Percentiles rank a stretch among this genome's conserved stretches.
phyloP scores from a whole-genome alignment of 371 early-diverging fungal genomes.

The Vairimorpha ceranae region DNA sequence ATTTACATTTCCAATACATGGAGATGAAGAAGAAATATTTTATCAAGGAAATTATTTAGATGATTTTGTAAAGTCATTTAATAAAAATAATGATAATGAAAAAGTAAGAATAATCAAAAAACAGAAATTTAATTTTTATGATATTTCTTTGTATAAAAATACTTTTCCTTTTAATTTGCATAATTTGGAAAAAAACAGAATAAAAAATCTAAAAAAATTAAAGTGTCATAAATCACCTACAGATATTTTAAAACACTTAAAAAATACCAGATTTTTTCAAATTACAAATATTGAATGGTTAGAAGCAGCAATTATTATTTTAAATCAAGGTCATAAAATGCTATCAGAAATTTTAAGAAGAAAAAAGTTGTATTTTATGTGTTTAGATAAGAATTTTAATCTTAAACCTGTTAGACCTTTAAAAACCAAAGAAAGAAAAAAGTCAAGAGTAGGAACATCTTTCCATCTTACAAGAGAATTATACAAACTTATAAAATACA shows the following conservation, averaged over 20 bases:
- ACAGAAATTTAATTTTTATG: not conserved
- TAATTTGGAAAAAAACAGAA: not conserved
- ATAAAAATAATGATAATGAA: not conserved
- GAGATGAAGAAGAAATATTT: conserved; percentile 75
- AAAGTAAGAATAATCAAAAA: not conserved
- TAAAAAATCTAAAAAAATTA: not conserved
- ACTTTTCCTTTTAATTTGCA: not conserved
- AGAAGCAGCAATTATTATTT: conserved; percentile 88
- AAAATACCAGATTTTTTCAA: conserved; percentile 92
- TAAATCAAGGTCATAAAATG: conserved; percentile 95
- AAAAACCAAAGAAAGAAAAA: conserved; percentile 97
- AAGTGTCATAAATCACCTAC: not conserved
- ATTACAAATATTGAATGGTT: conserved; percentile 93
- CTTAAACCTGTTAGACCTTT: conserved; percentile 88
- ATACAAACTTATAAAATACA: conserved; percentile 83
- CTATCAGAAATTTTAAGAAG: conserved; percentile 88
- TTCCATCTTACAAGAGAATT: conserved; percentile 88
- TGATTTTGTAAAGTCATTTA: not conserved
- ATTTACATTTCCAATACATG: conserved; percentile 78
- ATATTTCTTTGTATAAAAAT: not conserved
- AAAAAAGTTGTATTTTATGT: conserved; percentile 85
- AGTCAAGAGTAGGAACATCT: conserved; percentile 91
- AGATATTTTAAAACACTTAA: conserved; percentile 67
- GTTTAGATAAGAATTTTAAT: conserved; percentile 93
- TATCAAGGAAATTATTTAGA: not conserved